Conservation (phyloP, 352 stramenopile genomes). For the Globisporangium carolinianum region DNA sequence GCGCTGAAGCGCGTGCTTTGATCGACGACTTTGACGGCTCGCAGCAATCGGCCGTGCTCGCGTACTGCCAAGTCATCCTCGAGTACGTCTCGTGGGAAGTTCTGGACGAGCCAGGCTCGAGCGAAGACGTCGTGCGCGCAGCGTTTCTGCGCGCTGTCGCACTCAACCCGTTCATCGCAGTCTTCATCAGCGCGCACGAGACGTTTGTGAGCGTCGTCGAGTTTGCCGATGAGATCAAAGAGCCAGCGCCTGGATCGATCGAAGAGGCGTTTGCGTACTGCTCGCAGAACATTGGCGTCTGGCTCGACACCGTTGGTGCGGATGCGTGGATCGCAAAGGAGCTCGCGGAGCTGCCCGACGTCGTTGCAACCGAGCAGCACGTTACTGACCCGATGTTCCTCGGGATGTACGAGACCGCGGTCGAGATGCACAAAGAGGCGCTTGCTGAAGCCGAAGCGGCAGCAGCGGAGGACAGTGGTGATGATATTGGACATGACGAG, state of each 20-base stretch:
- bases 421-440: constrained; percentile 82
- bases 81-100: constrained; percentile 88
- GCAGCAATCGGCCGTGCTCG: constrained; percentile 54
- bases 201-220: constrained; percentile 78
- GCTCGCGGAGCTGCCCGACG: constrained; percentile 38
- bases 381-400: constrained; percentile 77
- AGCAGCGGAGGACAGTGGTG: constrained; percentile 23
- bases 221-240: constrained; percentile 80
- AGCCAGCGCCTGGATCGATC: constrained; percentile 59
- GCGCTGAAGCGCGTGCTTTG: constrained; percentile 56
- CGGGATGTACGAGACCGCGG: constrained; percentile 80
- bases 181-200: constrained; percentile 74
- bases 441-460: constrained; percentile 23
- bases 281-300: constrained; percentile 76
- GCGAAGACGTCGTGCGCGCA: constrained; percentile 64
- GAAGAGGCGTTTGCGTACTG: constrained; percentile 82
- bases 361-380: constrained; percentile 42
- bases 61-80: constrained; percentile 79
- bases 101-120: constrained; percentile 73
- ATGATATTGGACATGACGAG: constrained; percentile 31
- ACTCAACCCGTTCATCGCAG: constrained; percentile 79
- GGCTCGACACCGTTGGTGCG: constrained; percentile 77
- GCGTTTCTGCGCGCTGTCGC: constrained; percentile 63
- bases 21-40: constrained; percentile 51
- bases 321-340: constrained; percentile 83